Conservation (phyloP, 148 eudicot species). For the Chenopodium berlandieri region DNA sequence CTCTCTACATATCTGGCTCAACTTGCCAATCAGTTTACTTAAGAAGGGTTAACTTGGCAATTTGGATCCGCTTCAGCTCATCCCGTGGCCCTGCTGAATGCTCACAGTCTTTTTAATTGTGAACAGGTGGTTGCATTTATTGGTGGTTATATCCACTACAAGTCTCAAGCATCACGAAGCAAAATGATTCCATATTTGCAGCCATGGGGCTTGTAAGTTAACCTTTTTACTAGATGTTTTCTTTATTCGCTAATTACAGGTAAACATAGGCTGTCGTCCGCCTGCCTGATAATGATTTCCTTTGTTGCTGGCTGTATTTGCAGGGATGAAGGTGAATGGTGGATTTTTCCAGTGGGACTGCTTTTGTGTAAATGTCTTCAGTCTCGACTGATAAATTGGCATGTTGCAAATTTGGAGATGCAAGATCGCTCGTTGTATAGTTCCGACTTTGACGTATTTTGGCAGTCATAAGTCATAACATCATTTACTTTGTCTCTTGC, state of each 20-base stretch:
- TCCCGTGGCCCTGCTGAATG: background rate
- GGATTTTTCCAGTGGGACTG: constrained; percentile 86
- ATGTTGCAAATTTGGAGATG: constrained; percentile 93
- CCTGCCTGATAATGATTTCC: constrained; percentile 8
- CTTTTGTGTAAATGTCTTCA: constrained; percentile 87
- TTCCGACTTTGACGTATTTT: constrained; percentile 76
- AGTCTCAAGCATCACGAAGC: constrained; percentile 53
- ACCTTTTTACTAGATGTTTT: constrained; percentile 1
- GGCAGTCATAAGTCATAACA: constrained; percentile 67
- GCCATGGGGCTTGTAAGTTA: constrained; percentile 91
- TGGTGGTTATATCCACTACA: constrained; percentile 72
- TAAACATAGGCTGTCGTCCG: background rate
- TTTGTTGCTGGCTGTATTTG: constrained; percentile 13
- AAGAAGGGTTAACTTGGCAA: background rate
- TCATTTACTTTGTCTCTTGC: constrained; percentile 31
- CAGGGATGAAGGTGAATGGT: constrained; percentile 99
- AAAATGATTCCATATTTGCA: constrained; percentile 59
- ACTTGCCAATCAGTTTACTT: background rate
- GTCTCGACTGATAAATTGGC: constrained; percentile 90
- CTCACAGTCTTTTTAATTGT: constrained; percentile 9
- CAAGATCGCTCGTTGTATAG: constrained; percentile 98
- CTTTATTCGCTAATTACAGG: background rate
- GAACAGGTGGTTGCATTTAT: constrained; percentile 79
- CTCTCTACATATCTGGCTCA: background rate
- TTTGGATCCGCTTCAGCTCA: background rate